Base-by-base conservation (phyloP, 108 stramenopile genomes). In the Epipyxis sp. region DNA sequence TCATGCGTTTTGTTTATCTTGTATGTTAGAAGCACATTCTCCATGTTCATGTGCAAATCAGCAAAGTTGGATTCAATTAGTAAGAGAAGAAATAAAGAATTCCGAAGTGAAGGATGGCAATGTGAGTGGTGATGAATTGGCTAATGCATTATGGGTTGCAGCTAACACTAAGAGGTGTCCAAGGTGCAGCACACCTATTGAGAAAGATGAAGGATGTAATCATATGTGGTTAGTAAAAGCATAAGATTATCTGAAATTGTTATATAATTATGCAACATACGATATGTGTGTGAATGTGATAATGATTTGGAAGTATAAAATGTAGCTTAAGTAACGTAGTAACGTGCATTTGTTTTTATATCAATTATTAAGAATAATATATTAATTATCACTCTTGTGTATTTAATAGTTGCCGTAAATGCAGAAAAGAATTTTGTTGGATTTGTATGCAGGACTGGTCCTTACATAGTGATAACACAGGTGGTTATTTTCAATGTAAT, bases 141-240 rank as follows among this genome's bases (percentile, higher is more conserved):
- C 98, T 85, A 99, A 96, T 6, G 96, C 97, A 59, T 96, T 96
- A 84, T 99, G 97, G 98, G 97, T 99, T 58, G 79, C 97, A 42
- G 97, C 96, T 77, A 97, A 98, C 81, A 99, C 97, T 50, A 98
- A 98, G 86, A 85, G 87, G 39, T 99, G 98, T 83, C 98, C 98
- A 62, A 95, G 96, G 81, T 99, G 98, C 84, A 83, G 83, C 43
- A 92, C 91, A 65, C 90, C 95, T 39, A 99, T 99, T 86, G 97
- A 99, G 86, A 99, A 99, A 85, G 97, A 98, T 84, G 93, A 97
- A 78, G 42, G 69, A 20, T 45, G 69, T n/a, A 42, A 45, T n/a
- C 69, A 42, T n/a, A 42, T 42, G 69, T n/a, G n/a, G n/a, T n/a
- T n/a, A n/a, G n/a, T n/a, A n/a, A n/a, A n/a, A n/a, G n/a, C n/a